Evolutionary conservation across 192 early-diverging fungal species (phyloP), one percentile per base, ranked within the genome.

Genomic region (Coemansia sp.): DNA sequence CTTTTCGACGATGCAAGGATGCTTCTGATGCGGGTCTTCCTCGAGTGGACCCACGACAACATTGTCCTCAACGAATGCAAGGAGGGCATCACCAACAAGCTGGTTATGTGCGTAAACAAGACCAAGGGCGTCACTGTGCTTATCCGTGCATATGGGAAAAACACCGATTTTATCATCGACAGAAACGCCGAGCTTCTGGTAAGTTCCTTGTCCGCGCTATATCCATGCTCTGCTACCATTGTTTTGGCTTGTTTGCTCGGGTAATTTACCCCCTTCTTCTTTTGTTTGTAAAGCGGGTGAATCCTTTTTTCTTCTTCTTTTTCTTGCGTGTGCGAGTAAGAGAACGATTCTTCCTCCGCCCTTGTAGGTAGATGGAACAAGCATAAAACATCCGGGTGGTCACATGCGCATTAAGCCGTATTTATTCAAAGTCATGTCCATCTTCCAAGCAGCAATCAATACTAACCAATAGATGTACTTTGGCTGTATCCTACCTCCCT

Each of bases 161-260:
- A 90, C 53, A 92, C 92, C 48, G 92, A 93, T 63, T 75, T 91
- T 20, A 86, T 98, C 43, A 98, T 98, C 72, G 94, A 98, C 69
- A 83, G 95, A 38, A 84, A 85, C 64, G 90, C 92, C 71, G 95
- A 98, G 79, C 85, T 95, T 19, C 78, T 85, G 60, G 95, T 96
- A 89, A 87, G 90, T 77, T n/a, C n/a, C 25, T 16, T 13, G 58
- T 14, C 65, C 45, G 37, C 4, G 13, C 2, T 14, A 45, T 12
- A 3, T 45, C 44, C 44, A 45, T 5, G 32, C 32, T 32, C 32
- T 32, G 32, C 32, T 32, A 32, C 32, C 32, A 45, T 45, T 45
- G 44, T 14, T 45, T 9, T 45, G 44, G 13, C 13, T 12, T 45
- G 44, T 14, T 12, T 54, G 51, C 9, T 54, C 51, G 8, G 51